Evolutionary conservation across 164 flowering plant genomes (phyloP).

Genomic region (Warburgia ugandensis): DNA sequence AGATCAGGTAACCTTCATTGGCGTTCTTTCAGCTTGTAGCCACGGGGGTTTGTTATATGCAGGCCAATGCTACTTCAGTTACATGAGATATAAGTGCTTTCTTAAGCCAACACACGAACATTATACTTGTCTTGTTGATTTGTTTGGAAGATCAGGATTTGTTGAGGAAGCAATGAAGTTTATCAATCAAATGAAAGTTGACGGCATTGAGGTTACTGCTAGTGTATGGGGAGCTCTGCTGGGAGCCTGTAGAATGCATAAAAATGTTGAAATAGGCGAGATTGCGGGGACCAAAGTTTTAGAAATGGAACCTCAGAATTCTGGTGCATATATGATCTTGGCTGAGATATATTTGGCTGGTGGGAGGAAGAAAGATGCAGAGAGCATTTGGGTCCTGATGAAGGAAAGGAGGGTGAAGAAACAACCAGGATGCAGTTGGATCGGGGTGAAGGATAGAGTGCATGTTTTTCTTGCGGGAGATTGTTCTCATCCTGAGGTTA

Average conservation of each 20-base stretch:
- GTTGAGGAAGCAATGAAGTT: constrained; percentile 42
- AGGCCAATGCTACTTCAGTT: constrained; percentile 38
- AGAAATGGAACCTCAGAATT: constrained; percentile 46
- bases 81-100: constrained; percentile 44
- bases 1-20: constrained; percentile 51
- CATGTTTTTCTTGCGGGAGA: constrained; percentile 60
- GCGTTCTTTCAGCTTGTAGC: constrained; percentile 57
- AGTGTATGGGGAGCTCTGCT: constrained; percentile 69
- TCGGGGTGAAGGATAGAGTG: constrained; percentile 38
- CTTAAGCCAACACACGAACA: constrained; percentile 46
- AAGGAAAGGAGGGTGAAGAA: constrained; percentile 48
- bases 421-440: constrained; percentile 79
- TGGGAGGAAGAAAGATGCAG: constrained; percentile 43
- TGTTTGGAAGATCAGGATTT: constrained; percentile 51
- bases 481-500: constrained; percentile 34
- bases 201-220: constrained; percentile 35
- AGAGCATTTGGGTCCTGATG: constrained; percentile 38
- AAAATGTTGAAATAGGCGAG: constrained; percentile 39
- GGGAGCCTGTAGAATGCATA: constrained; percentile 59
- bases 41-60: constrained; percentile 50
- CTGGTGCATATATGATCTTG: constrained; percentile 54
- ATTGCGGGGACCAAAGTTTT: constrained; percentile 41
- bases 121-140: constrained; percentile 59
- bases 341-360: constrained; percentile 39
- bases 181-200: constrained; percentile 34